Percentiles rank a stretch among this genome's conserved stretches.
Evolutionary conservation across 257 asterid genomes (phyloP).

Genomic region (Nicotiana obtusifolia): DNA sequence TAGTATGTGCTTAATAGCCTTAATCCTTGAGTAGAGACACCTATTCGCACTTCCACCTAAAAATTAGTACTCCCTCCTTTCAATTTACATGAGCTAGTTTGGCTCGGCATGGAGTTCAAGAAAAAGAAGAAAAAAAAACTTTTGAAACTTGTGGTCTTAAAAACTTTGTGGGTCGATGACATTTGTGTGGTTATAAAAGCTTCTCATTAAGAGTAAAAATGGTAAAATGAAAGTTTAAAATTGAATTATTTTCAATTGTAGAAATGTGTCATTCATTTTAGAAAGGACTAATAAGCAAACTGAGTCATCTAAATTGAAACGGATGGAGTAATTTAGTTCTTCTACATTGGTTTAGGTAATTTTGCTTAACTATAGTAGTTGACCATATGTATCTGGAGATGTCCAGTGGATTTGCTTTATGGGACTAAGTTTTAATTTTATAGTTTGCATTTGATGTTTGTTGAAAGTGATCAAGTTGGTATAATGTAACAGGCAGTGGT

Average conservation of each 20-base stretch:
- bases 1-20: background rate
- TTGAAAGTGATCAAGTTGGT: background rate
- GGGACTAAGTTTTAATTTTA: background rate
- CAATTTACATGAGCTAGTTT: too few relatives aligned
- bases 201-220: too few relatives aligned
- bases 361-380: background rate
- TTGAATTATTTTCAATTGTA: too few relatives aligned
- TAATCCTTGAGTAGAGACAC: background rate
- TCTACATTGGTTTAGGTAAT: background rate
- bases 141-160: too few relatives aligned
- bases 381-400: background rate
- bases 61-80: background rate
- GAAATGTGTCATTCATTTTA: too few relatives aligned
- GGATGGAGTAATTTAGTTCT: background rate
- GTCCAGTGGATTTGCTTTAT: background rate
- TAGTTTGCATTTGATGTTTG: background rate
- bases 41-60: background rate
- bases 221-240: too few relatives aligned
- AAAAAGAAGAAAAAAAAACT: too few relatives aligned
- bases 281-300: too few relatives aligned
- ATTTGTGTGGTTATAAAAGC: too few relatives aligned
- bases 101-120: too few relatives aligned
- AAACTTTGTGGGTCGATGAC: too few relatives aligned
- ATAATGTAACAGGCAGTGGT: constrained; percentile 26
- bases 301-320: too few relatives aligned